Percentiles rank a stretch among this genome's conserved stretches.
Conservation (phyloP, 2,329 filamentous ascomycete species). For the Endothia cerciana region DNA sequence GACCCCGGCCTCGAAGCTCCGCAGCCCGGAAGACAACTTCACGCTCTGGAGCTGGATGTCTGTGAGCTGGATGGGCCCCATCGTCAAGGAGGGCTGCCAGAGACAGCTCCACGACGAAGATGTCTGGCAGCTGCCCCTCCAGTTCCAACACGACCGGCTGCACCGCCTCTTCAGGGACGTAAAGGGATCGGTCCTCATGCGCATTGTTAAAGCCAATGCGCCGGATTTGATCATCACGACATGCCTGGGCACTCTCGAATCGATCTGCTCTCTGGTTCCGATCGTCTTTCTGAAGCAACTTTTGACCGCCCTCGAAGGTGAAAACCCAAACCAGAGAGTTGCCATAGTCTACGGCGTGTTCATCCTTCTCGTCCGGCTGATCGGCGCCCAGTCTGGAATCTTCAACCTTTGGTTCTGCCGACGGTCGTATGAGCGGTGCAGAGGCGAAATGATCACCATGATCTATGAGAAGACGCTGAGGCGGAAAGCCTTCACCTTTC, state of each 20-base stretch:
- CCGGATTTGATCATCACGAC: conserved; percentile 75
- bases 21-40: conserved; percentile 78
- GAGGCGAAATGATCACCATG: conserved; percentile 86
- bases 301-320: conserved; percentile 66
- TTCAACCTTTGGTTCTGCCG: conserved; percentile 82
- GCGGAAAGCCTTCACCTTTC: conserved; percentile 59
- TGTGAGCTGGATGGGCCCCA: conserved; percentile 78
- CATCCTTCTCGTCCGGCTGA: conserved; percentile 62
- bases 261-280: conserved; percentile 57
- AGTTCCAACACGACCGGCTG: conserved; percentile 79
- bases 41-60: conserved; percentile 83
- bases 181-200: conserved; percentile 70
- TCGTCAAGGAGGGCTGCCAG: conserved; percentile 67
- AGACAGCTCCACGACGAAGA: conserved; percentile 76
- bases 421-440: conserved; percentile 79
- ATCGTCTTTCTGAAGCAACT: conserved; percentile 76
- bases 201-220: conserved; percentile 76
- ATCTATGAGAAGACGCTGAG: conserved; percentile 78
- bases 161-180: conserved; percentile 76
- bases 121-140: conserved; percentile 78
- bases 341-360: conserved; percentile 69
- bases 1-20: conserved; percentile 60
- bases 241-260: conserved; percentile 65
- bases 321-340: conserved; percentile 52
- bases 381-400: conserved; percentile 67